A percentile compares a stretch with the other conserved stretches of the same genome.
These are phyloP conservation scores for Beauveria sp. DNA, from an alignment of 2,329 filamentous ascomycete genomes.

Conservation along the genomic window DNA sequence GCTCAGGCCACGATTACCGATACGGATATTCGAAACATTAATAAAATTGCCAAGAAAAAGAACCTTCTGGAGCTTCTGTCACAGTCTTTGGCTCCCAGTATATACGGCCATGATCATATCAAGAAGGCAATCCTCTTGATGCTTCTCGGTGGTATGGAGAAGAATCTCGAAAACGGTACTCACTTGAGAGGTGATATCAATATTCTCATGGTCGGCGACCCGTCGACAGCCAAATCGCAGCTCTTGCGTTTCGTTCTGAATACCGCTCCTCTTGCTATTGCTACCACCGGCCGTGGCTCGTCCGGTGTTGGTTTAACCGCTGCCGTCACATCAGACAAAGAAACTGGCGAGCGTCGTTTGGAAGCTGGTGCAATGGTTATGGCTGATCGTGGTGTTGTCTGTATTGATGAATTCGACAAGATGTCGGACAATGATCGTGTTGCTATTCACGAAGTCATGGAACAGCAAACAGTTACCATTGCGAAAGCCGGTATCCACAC, in stretches of 20 bases:
- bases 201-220: conserved; percentile 97
- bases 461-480: conserved; percentile 98
- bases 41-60: conserved; percentile 91
- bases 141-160: conserved; percentile 93
- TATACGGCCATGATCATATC: conserved; percentile 94
- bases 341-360: conserved; percentile 88
- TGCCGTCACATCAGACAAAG: conserved; percentile 92
- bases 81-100: conserved; percentile 90
- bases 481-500: conserved; percentile 98
- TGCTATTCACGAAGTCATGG: conserved; percentile 99
- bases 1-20: conserved; percentile 90
- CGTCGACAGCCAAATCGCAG: conserved; percentile 98
- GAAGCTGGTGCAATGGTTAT: conserved; percentile 99
- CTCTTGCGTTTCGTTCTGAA: conserved; percentile 94
- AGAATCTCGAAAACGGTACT: conserved; percentile 96
- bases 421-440: conserved; percentile 98
- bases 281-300: conserved; percentile 91
- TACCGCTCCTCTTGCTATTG: conserved; percentile 91
- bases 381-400: conserved; percentile 91
- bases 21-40: conserved; percentile 96
- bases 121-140: conserved; percentile 96
- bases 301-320: conserved; percentile 97
- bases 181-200: conserved; percentile 98
- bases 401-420: conserved; percentile 99
- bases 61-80: conserved; percentile 89